Base-by-base conservation (phyloP, 139 green algal species). In the Zygnema cylindricum region DNA sequence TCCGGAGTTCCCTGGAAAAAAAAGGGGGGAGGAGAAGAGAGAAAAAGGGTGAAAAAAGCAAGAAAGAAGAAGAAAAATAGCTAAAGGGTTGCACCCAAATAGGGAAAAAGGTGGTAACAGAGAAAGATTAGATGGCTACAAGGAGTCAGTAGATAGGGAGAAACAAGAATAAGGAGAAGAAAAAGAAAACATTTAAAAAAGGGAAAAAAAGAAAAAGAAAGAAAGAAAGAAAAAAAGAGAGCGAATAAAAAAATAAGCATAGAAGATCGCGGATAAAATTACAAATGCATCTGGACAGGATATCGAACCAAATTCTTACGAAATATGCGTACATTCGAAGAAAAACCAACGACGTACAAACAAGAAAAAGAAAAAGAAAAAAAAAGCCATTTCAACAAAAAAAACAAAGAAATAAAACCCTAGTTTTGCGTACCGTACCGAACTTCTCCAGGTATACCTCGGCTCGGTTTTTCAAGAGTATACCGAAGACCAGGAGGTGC, bases 1-100 rank as follows among this genome's bases (percentile, higher is more conserved):
- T 99, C 97, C 23, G 97, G 97, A 0, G 96, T 98, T 76, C 95
- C 94, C 92, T 95, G 73, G 11, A 43, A 79, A 16, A 11, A 16
- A 79, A 16, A 63, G 49, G 77, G 77, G 3, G 77, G 35, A 54
- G 77, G 77, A n/a, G 2, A 35, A 41, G 77, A 54, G 21, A 3
- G 33, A 3, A 54, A 33, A 54, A 33, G 3, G 33, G 2, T 43
- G 77, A 21, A 54, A 3, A 3, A 3, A 54, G 77, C 41, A 35
- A 41, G 2, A 54, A 16, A 16, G 49, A 63, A 63, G 49, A 16
- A 63, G 49, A 63, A 63, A 16, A 16, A 63, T 25, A 25, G 49
- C 49, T 7, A 38, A 16, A 3, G 11, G 11, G 36, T 38, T 3
- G 43, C 38, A 79, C 38, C 7, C 42, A 16, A 55, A 79, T 3